Evolutionary conservation across 1,139 yeast genomes (phyloP).

Genomic region (Geotrichum histeridarum): DNA sequence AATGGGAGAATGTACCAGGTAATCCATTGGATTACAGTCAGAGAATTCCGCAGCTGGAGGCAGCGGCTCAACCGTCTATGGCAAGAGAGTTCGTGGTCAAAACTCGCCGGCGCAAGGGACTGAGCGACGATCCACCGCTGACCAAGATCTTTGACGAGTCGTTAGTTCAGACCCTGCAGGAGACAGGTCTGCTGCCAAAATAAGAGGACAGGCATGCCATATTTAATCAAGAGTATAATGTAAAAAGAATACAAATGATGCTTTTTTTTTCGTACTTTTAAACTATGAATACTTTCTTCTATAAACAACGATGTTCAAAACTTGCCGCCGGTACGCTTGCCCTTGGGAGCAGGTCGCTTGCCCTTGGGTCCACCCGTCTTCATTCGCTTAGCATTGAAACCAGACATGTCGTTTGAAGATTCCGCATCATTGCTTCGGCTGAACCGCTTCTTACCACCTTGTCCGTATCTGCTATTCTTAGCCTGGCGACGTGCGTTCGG

Average conservation of each 20-base stretch:
- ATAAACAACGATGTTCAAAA: neutral
- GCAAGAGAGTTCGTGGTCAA: conserved; percentile 88
- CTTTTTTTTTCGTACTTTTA: conserved; percentile 4
- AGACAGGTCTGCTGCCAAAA: conserved; percentile 40
- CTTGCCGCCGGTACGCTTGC: conserved; percentile 43
- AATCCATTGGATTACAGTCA: conserved; percentile 74
- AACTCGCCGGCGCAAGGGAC: conserved; percentile 81
- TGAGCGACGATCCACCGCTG: conserved; percentile 64
- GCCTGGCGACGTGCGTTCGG: conserved; percentile 62
- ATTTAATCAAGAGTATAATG: neutral
- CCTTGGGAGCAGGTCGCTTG: conserved; percentile 65
- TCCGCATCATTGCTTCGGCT: conserved; percentile 68
- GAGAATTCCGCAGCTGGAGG: conserved; percentile 61
- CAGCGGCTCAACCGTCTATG: conserved; percentile 64
- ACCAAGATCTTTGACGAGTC: conserved; percentile 64
- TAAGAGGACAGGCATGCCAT: neutral
- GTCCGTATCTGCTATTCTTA: conserved; percentile 63
- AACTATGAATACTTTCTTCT: neutral
- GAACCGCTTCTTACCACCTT: conserved; percentile 75
- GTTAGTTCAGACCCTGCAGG: conserved; percentile 50
- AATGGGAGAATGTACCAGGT: conserved; percentile 84
- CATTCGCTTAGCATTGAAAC: conserved; percentile 55
- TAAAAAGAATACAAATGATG: neutral
- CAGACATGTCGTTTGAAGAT: conserved; percentile 66
- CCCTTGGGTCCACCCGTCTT: conserved; percentile 37